These are phyloP conservation scores for Anacardium occidentale DNA, from an alignment of 345 rosid genomes.

Conservation along the genomic window DNA sequence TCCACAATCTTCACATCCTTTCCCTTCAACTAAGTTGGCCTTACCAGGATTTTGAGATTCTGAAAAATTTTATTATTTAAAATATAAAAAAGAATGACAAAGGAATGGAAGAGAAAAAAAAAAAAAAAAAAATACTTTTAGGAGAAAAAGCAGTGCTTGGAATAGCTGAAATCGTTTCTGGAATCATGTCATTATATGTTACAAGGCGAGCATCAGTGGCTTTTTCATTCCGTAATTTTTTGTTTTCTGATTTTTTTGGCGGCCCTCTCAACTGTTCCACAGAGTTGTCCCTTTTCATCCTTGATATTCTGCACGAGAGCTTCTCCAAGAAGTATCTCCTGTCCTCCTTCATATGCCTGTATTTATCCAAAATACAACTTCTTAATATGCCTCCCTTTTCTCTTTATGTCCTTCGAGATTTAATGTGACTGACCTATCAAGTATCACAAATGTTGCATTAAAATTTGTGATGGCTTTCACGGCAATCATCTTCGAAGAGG, in stretches of 20 bases:
- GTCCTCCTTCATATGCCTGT: conserved; percentile 61
- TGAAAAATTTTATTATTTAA: conserved; percentile 27
- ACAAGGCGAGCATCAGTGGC: conserved; percentile 18
- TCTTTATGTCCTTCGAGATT: no score
- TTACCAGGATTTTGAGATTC: conserved; percentile 21
- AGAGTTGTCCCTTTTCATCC: conserved; percentile 42
- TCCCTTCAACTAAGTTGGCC: conserved; percentile 21
- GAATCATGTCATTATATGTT: conserved; percentile 58
- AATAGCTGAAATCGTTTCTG: conserved; percentile 55
- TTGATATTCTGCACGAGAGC: conserved; percentile 49
- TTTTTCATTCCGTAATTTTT: conserved; percentile 5
- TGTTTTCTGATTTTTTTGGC: conserved; percentile 11
- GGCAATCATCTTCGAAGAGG: conserved; percentile 34
- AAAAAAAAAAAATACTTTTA: conserved; percentile 27
- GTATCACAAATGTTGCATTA: conserved; percentile 52
- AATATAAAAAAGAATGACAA: no score
- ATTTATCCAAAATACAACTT: no score
- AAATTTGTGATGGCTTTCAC: conserved; percentile 35
- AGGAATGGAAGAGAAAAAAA: no score
- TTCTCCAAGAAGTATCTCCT: conserved; percentile 42
- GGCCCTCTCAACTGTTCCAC: conserved; percentile 40
- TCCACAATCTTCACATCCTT: conserved; percentile 18
- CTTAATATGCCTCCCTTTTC: no score
- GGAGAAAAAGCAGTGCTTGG: conserved; percentile 11
- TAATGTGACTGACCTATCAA: conserved; percentile 46